Conservation (phyloP, 768 basidiomycete genomes). For the Rhodotorula babjevae region DNA sequence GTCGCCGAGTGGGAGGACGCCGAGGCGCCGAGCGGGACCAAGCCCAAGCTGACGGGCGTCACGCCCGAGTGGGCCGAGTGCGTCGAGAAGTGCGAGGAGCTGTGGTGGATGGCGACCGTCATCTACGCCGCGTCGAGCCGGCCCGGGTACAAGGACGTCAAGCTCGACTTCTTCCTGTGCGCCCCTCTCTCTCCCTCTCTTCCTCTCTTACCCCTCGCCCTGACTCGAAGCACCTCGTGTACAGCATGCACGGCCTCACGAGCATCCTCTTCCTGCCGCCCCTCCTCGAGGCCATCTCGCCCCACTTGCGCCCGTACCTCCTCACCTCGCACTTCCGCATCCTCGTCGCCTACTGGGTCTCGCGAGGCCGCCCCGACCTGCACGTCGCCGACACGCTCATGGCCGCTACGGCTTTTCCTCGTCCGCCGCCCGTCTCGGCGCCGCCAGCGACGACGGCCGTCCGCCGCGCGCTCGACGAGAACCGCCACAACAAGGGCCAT, state of each 20-base stretch:
- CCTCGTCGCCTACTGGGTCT: constrained; percentile 41
- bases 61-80: constrained; percentile 39
- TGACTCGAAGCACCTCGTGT: background rate
- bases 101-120: constrained; percentile 42
- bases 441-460: background rate
- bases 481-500: background rate
- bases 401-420: constrained; percentile 31
- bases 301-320: constrained; percentile 39
- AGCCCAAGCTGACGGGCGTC: background rate
- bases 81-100: constrained; percentile 42
- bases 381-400: constrained; percentile 40
- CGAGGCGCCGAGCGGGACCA: constrained; percentile 13
- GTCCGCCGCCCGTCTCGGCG: background rate
- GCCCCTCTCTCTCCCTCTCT: background rate
- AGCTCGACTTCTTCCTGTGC: constrained; percentile 43
- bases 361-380: constrained; percentile 39
- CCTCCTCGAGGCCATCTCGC: constrained; percentile 40
- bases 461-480: background rate
- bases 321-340: constrained; percentile 42
- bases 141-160: constrained; percentile 39
- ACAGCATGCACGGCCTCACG: constrained; percentile 43
- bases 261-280: constrained; percentile 41
- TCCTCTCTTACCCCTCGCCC: too few relatives aligned
- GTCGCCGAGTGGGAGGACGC: constrained; percentile 37
- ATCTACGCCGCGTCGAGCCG: constrained; percentile 36